phyloP scores from a whole-genome alignment of 345 rosid species.

The Rhodomyrtus tomentosa region DNA sequence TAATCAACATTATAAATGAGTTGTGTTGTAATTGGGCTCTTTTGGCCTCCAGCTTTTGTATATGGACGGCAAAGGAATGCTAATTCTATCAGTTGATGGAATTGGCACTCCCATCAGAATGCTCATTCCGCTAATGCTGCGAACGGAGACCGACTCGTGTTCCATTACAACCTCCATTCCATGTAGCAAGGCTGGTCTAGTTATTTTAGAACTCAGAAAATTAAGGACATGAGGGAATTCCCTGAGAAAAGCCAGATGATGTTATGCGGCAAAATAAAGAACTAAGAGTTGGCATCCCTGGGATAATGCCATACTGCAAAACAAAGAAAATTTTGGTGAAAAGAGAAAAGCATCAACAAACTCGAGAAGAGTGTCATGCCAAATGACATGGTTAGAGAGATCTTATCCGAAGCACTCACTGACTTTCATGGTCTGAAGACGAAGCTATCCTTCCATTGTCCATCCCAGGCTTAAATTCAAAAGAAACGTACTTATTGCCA shows the following conservation, averaged over 20 bases:
- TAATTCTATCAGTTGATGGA: not conserved
- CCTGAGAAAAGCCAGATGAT: not conserved
- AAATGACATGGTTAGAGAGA: not conserved
- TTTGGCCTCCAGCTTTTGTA: not conserved
- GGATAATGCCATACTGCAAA: not conserved
- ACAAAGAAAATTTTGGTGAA: not conserved
- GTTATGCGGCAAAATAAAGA: not conserved
- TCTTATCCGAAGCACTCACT: conserved; percentile 46
- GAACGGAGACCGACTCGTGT: not conserved
- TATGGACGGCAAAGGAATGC: not conserved
- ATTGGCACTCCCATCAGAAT: not conserved
- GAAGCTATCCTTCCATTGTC: conserved; percentile 83
- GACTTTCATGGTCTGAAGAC: conserved; percentile 94
- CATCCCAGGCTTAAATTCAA: conserved; percentile 95
- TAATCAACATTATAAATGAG: not conserved
- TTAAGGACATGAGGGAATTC: not conserved
- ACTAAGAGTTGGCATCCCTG: not conserved
- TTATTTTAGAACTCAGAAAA: not conserved
- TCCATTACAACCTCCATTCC: not conserved
- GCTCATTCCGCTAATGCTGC: not conserved
- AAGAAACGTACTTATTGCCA: conserved; percentile 79
- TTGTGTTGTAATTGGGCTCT: not conserved
- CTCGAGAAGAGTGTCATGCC: not conserved
- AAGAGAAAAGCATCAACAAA: not conserved
- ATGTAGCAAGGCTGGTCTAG: not conserved